Percentiles rank a stretch among this genome's conserved stretches.
phyloP scores from a whole-genome alignment of 2,329 filamentous ascomycete species.

The Pseudogymnoascus sp. region DNA sequence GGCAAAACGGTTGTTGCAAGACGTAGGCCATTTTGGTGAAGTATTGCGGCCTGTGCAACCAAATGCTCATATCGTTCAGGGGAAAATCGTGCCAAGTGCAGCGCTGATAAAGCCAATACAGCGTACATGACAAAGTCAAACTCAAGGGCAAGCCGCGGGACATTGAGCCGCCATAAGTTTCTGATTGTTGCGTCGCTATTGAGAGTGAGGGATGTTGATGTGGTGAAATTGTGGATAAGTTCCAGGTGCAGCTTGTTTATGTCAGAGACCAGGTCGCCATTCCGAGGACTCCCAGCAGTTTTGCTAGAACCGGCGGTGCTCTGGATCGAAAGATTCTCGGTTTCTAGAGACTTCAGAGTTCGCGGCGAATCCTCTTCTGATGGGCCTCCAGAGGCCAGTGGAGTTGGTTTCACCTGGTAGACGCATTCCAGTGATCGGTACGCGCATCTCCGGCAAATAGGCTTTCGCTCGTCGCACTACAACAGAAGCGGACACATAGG shows the following conservation, averaged over 20 bases:
- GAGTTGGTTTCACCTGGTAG: conserved; percentile 22
- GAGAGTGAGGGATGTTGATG: conserved; percentile 42
- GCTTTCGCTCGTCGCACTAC: conserved; percentile 36
- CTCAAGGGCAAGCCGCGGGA: conserved; percentile 40
- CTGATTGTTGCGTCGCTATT: conserved; percentile 35
- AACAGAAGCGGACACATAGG: not conserved
- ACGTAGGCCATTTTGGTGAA: conserved; percentile 29
- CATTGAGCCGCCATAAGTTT: conserved; percentile 40
- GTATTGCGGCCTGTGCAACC: conserved; percentile 31
- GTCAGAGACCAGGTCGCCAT: not conserved
- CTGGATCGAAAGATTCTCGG: not conserved
- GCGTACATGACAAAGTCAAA: conserved; percentile 42
- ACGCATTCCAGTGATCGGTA: conserved; percentile 36
- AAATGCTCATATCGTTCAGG: conserved; percentile 34
- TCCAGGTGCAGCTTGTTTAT: conserved; percentile 41
- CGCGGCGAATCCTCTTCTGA: conserved; percentile 10
- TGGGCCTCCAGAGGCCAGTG: conserved; percentile 13
- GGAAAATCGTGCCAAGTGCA: conserved; percentile 40
- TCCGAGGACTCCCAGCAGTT: not conserved
- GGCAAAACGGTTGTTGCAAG: conserved; percentile 30
- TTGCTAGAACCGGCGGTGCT: not conserved
- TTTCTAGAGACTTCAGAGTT: not conserved
- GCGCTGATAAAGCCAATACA: conserved; percentile 42
- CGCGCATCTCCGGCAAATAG: conserved; percentile 35
- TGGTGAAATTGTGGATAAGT: conserved; percentile 46